Conservation (phyloP, 495 filamentous ascomycete genomes). For the Neurospora africana region DNA sequence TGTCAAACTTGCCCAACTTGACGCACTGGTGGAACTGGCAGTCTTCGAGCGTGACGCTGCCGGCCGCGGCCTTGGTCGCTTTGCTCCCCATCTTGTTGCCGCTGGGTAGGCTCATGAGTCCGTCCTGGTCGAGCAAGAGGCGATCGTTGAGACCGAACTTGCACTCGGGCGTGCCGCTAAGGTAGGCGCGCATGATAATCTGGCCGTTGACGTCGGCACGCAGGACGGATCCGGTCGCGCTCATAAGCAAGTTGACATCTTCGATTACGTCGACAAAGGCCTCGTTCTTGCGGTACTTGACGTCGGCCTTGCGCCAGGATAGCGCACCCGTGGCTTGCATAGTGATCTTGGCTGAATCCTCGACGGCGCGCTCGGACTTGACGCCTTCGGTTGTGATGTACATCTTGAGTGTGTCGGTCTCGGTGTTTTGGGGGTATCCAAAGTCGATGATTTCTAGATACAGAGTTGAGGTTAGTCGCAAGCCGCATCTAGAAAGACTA, state of each 20-base stretch:
- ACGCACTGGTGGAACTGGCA: constrained; percentile 99
- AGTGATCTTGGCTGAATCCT: constrained; percentile 92
- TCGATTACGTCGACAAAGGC: constrained; percentile 60
- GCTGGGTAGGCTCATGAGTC: constrained; percentile 49
- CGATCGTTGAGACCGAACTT: constrained; percentile 99
- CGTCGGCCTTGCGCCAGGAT: constrained; percentile 92
- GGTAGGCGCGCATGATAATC: constrained; percentile 98
- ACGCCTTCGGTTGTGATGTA: constrained; percentile 99
- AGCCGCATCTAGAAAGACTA: neutral
- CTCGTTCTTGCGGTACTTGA: constrained; percentile 99
- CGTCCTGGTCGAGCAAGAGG: constrained; percentile 75
- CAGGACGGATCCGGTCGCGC: constrained; percentile 85
- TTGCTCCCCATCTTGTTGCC: constrained; percentile 67
- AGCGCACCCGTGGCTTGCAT: constrained; percentile 98
- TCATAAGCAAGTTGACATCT: constrained; percentile 98
- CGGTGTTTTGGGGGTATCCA: constrained; percentile 98
- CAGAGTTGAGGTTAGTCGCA: neutral
- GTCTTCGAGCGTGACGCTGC: constrained; percentile 92
- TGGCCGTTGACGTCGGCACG: constrained; percentile 96
- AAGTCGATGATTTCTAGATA: constrained; percentile 89
- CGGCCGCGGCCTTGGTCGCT: constrained; percentile 88
- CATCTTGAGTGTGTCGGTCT: constrained; percentile 98
- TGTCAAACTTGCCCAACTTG: constrained; percentile 93
- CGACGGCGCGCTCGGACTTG: constrained; percentile 84
- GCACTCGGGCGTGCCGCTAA: constrained; percentile 93